Evolutionary conservation across 2,329 filamentous ascomycete genomes (phyloP).

Genomic region (Pseudogymnoascus sp.): DNA sequence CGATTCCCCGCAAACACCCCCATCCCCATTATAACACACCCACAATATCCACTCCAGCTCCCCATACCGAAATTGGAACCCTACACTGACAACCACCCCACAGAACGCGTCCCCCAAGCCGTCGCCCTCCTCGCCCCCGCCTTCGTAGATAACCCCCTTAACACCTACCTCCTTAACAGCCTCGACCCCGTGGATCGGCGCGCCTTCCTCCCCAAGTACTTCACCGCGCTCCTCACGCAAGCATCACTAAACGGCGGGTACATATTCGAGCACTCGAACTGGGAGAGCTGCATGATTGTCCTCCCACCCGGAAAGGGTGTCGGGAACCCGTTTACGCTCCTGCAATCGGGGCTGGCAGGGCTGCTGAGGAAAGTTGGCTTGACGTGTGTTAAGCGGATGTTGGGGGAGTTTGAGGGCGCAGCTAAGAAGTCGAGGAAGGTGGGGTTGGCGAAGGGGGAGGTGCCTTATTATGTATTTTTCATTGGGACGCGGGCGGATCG

Average conservation of each 20-base stretch:
- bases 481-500: slow-evolving; percentile 13
- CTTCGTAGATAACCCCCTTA: slow-evolving; percentile 14
- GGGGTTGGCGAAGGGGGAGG: background rate
- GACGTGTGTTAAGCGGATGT: slow-evolving; percentile 15
- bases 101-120: background rate
- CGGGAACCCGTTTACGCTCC: slow-evolving; percentile 18
- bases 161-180: slow-evolving; percentile 18
- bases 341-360: slow-evolving; percentile 17
- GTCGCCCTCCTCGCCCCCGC: background rate
- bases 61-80: background rate
- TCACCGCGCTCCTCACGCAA: slow-evolving; percentile 17
- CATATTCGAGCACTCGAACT: slow-evolving; percentile 15
- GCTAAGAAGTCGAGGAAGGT: background rate
- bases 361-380: slow-evolving; percentile 20
- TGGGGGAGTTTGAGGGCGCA: slow-evolving; percentile 14
- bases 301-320: slow-evolving; percentile 17
- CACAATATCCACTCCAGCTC: background rate
- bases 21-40: background rate
- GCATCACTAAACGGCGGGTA: slow-evolving; percentile 18
- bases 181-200: slow-evolving; percentile 11
- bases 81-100: background rate
- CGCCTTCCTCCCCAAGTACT: slow-evolving; percentile 17
- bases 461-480: slow-evolving; percentile 22
- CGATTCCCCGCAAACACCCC: background rate
- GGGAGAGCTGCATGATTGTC: slow-evolving; percentile 14